A percentile compares a stretch with the other conserved stretches of the same genome.
phyloP scores from a whole-genome alignment of 805 yeast species.

The Ogataea angusta region DNA sequence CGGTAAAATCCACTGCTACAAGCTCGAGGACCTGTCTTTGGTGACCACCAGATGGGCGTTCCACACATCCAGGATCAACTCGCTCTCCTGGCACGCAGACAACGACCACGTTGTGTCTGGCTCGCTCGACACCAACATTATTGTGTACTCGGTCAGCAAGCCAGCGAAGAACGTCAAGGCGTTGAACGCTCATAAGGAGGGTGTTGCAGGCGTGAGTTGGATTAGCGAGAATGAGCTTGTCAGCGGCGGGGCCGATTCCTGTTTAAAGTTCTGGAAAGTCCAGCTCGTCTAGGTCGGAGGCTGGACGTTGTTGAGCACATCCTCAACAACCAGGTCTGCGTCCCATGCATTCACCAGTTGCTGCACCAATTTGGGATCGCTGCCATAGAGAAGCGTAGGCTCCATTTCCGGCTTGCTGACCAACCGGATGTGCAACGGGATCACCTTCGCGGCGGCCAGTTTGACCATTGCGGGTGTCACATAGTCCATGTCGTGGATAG shows the following conservation, averaged over 20 bases:
- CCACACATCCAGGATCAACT: slow-evolving; percentile 79
- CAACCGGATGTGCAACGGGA: slow-evolving; percentile 45
- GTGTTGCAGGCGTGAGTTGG: slow-evolving; percentile 79
- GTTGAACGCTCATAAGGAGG: slow-evolving; percentile 83
- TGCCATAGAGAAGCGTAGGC: slow-evolving; percentile 53
- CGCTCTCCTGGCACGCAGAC: slow-evolving; percentile 76
- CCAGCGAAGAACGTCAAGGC: slow-evolving; percentile 76
- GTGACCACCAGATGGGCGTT: slow-evolving; percentile 93
- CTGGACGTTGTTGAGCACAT: slow-evolving; percentile 46
- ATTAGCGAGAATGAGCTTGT: slow-evolving; percentile 44
- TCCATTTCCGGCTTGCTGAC: slow-evolving; percentile 40
- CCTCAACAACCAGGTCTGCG: slow-evolving; percentile 47
- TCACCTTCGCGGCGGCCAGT: slow-evolving; percentile 43
- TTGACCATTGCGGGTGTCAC: slow-evolving; percentile 55
- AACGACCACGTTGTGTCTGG: slow-evolving; percentile 73
- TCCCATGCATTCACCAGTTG: slow-evolving; percentile 44
- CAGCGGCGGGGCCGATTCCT: slow-evolving; percentile 79
- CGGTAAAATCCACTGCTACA: slow-evolving; percentile 82
- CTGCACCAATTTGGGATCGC: slow-evolving; percentile 42
- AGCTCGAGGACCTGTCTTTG: slow-evolving; percentile 48
- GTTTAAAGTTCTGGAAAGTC: slow-evolving; percentile 70
- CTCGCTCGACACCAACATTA: slow-evolving; percentile 79
- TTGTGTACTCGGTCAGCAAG: slow-evolving; percentile 71
- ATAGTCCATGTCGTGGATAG: slow-evolving; percentile 37
- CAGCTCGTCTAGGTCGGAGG: slow-evolving; percentile 42